These are phyloP conservation scores for Talaromyces liani DNA, from an alignment of 495 filamentous ascomycete species.

Conservation along the genomic window DNA sequence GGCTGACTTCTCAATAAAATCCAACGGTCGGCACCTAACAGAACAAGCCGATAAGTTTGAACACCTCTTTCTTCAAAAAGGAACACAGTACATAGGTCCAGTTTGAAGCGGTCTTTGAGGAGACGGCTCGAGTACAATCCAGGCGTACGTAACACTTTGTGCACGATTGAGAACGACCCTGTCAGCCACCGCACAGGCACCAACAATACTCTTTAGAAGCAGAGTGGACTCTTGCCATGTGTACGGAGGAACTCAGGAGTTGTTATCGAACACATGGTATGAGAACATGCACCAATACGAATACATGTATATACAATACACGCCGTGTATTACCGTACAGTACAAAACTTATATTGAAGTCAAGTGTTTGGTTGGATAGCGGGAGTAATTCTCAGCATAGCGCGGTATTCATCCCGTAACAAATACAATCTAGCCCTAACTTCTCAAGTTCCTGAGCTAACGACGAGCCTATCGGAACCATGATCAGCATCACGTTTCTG, in stretches of 20 bases:
- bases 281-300: background rate
- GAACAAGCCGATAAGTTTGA: background rate
- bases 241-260: background rate
- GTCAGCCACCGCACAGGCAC: background rate
- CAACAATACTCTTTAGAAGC: background rate
- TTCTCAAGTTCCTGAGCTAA: background rate
- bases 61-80: background rate
- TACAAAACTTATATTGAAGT: background rate
- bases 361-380: background rate
- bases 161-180: background rate
- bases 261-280: background rate
- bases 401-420: background rate
- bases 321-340: background rate
- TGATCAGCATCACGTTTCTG: background rate
- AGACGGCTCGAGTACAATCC: background rate
- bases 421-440: slow-evolving; percentile 2
- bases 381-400: background rate
- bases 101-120: too few relatives aligned
- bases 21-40: background rate
- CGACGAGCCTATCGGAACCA: background rate
- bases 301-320: background rate
- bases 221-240: background rate
- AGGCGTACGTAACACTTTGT: background rate
- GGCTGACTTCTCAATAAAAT: background rate
- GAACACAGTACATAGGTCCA: background rate